phyloP scores from a whole-genome alignment of 2,329 filamentous ascomycete species.

The Botrytis porri region DNA sequence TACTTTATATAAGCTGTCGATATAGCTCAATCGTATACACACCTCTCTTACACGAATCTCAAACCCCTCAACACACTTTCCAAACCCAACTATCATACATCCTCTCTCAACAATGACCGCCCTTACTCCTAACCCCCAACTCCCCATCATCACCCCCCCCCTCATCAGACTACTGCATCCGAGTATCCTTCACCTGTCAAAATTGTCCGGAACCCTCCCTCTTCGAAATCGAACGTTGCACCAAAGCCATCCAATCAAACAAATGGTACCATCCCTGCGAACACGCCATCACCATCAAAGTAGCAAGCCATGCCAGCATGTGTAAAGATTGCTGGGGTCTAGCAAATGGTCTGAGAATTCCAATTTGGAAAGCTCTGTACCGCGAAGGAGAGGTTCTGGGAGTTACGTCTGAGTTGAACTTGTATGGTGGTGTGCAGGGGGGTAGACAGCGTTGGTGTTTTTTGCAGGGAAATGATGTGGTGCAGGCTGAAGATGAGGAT shows the following conservation, averaged over 20 bases:
- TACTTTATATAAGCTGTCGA: neutral
- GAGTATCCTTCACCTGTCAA: neutral
- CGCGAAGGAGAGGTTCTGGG: neutral
- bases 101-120: neutral
- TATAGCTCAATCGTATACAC: neutral
- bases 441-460: neutral
- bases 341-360: neutral
- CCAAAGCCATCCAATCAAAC: neutral
- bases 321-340: neutral
- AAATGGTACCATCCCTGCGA: neutral
- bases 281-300: neutral
- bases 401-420: neutral
- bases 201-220: neutral
- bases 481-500: neutral
- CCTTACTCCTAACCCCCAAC: neutral
- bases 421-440: neutral
- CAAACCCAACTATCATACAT: too few species aligned
- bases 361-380: neutral
- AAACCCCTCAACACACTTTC: neutral
- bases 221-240: neutral
- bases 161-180: neutral
- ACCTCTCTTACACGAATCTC: neutral
- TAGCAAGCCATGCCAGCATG: neutral
- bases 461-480: neutral
- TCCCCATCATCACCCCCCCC: neutral